Evolutionary conservation across 2,329 filamentous ascomycete genomes (phyloP), one percentile per base, ranked within the genome.

Genomic region (Fusarium citri): DNA sequence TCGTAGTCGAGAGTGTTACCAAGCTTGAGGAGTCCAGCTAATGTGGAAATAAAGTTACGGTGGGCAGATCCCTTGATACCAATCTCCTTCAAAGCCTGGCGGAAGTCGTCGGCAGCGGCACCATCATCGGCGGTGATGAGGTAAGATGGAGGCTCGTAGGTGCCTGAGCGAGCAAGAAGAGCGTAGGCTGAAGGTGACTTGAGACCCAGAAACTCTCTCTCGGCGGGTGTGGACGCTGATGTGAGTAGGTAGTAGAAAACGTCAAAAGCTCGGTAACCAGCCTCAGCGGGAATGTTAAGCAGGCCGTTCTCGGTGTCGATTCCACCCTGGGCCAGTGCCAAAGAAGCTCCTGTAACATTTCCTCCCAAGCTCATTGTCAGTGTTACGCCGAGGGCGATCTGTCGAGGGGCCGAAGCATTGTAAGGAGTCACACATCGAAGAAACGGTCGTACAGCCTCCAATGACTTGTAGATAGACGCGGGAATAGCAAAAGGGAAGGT

Each of bases 181-280:
- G 89, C 81, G 78, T 98, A 99, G 45, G 88, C 86, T 6, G 92
- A 91, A 5, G 93, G 88, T 11, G 89, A 85, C 80, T 94, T 92
- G 30, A 99, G 86, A 26, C 92, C 90, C 16, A 99, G 83, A 65
- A 94, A 97, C 77, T 98, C 95, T 59, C 94, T 87, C 81, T 99
- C 96, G 3, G 94, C 91, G 6, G 92, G 89, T 2, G 93, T 96
- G 0, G 96, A 97, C 1, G 93, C 92, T n/a, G 92, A 94, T 1
- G 94, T 97, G 43, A 98, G 86, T 1, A 99, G 88, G 76, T 98
- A 98, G 82, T 99, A 98, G 78, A 99, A 98, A 51, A 97, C 96
- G 77, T 99, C 95, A 74, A 99, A 99, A 6, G 95, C 96, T 68
- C 96, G 91, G 80, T 94, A 94, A 15, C 96, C 96, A 9, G 89